phyloP scores from a whole-genome alignment of 2,329 filamentous ascomycete genomes.

The Ceratocystiopsis sp. region DNA sequence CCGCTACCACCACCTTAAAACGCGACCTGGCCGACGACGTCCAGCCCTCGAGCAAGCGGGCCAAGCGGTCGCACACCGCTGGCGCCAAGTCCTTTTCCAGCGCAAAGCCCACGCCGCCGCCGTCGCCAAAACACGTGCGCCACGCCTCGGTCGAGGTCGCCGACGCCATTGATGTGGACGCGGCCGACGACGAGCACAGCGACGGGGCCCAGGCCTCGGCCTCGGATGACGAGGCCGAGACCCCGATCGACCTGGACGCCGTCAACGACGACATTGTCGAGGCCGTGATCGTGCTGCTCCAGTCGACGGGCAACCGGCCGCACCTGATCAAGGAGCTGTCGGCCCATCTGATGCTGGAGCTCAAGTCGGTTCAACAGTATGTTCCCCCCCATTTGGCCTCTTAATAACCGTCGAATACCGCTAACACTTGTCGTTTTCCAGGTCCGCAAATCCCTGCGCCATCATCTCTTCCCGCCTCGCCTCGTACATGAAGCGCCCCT shows the following conservation, averaged over 20 bases:
- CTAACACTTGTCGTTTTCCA: conserved; percentile 24
- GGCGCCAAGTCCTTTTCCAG: conserved; percentile 14
- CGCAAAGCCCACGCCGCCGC: conserved; percentile 49
- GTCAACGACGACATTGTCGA: conserved; percentile 95
- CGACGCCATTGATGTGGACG: conserved; percentile 13
- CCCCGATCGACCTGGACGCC: conserved; percentile 57
- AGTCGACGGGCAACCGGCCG: conserved; percentile 79
- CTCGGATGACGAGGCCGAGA: conserved; percentile 10
- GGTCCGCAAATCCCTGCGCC: conserved; percentile 87
- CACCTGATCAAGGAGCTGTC: conserved; percentile 92
- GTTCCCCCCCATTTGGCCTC: no score
- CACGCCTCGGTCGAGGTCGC: conserved; percentile 25
- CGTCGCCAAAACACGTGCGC: conserved; percentile 41
- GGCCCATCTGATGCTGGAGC: conserved; percentile 54
- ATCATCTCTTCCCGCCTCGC: conserved; percentile 88
- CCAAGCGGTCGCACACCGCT: conserved; percentile 59
- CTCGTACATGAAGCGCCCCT: conserved; percentile 73
- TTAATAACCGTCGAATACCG: conserved; percentile 11
- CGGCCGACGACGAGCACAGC: not conserved
- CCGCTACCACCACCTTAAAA: conserved; percentile 1
- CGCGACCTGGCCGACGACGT: conserved; percentile 3
- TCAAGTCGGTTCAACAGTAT: conserved; percentile 83
- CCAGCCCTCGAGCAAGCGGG: conserved; percentile 41
- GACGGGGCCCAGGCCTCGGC: not conserved
- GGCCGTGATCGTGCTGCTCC: conserved; percentile 71